A percentile compares a stretch with the other conserved stretches of the same genome.
Evolutionary conservation across 257 asterid genomes (phyloP).

Genomic region (Solanum bukasovii): DNA sequence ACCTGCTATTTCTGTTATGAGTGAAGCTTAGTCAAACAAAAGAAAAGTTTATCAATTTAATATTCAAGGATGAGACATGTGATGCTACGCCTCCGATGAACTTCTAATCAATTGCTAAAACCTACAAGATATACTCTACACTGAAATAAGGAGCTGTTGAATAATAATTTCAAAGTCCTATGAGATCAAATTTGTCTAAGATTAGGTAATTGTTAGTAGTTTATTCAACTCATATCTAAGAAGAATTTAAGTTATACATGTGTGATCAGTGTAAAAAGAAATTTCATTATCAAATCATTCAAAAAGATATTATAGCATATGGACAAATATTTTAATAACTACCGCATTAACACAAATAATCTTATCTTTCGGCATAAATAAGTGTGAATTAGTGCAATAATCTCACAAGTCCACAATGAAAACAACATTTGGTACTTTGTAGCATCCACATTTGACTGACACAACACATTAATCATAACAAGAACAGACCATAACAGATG

Average conservation of each 20-base stretch:
- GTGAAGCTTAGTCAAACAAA: not conserved
- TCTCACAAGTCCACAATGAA: slow-evolving; percentile 31
- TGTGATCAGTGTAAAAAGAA: not conserved
- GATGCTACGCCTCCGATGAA: not conserved
- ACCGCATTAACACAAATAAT: not conserved
- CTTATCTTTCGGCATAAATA: slow-evolving; percentile 41
- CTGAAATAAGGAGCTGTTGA: not conserved
- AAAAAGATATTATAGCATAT: not conserved
- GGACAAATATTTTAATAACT: not conserved
- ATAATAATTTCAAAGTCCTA: not conserved
- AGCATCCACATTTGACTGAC: slow-evolving; percentile 17
- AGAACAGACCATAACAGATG: not conserved
- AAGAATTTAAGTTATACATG: not conserved
- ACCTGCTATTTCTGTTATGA: not conserved
- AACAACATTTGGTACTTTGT: slow-evolving; percentile 9
- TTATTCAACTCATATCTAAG: not conserved
- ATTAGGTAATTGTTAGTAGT: not conserved
- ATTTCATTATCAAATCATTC: not conserved
- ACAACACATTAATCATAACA: not conserved
- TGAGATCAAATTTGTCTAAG: not conserved
- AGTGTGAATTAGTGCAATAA: slow-evolving; percentile 36
- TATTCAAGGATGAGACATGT: not conserved
- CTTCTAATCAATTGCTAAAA: not conserved
- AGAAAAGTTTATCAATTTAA: not conserved
- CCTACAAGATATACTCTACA: not conserved